Evolutionary conservation across 1,284 basidiomycete genomes (phyloP), one percentile per base, ranked within the genome.

Genomic region (Termitomyces sp.): DNA sequence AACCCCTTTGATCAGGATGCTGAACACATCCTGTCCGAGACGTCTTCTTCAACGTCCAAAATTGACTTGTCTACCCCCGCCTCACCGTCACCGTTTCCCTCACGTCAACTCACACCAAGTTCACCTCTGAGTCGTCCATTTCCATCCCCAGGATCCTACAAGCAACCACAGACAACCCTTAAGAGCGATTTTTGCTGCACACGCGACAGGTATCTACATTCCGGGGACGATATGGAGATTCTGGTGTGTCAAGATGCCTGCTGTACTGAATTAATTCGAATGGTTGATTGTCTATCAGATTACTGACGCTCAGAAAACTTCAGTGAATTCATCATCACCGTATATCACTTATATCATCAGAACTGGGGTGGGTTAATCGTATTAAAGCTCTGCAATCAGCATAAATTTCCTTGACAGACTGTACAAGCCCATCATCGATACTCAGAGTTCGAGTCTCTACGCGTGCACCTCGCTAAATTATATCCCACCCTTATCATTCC

Each of bases 401-500:
- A 50, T 40, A 61, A 42, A 44, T 51, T 1, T 59, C 50, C 44
- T 49, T 24, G 33, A 45, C 68, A 96, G 93, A 83, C 79, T 60
- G 80, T 86, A n/a, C 88, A 92, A 65, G 85, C 92, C 5, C 83
- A 87, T 45, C 90, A 98, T 63, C 83, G 97, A 38, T 99, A 99
- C 72, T 98, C 96, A 4, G 94, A 98, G 67, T 99, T 99, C 69
- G 93, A 98, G 71, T 93, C 94, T 21, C 77, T 99, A 44, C 86
- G 97, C 52, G 80, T 84, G 53, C 90, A 83, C 54, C 82, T 99
- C 45, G 79, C 86, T 44, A 91, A 86, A 61, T 79, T 99, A 51
- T 98, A 99, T 70, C 97, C 97, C 0, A 98, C 95, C 12, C 76
- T 96, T 62, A 98, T 99, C 66, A 90, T 99, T 58, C 96, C 97